phyloP scores from a whole-genome alignment of 1,139 yeast species.

The Trichomonascaceae sp. region DNA sequence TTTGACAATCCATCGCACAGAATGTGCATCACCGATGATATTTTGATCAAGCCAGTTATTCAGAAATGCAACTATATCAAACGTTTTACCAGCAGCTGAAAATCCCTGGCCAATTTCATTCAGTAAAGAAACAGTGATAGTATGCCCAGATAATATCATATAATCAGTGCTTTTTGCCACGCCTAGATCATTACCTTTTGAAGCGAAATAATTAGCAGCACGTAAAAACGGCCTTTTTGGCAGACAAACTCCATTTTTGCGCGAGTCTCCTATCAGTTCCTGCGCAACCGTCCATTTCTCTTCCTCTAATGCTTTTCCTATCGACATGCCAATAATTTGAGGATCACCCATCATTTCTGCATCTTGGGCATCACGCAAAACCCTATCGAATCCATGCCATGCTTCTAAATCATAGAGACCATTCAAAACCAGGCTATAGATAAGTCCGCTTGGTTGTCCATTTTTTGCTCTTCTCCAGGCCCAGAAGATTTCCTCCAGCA shows the following conservation, averaged over 20 bases:
- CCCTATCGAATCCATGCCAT: slow-evolving; percentile 10
- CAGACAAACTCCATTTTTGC: not conserved
- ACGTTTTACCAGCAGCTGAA: not conserved
- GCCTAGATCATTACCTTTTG: slow-evolving; percentile 9
- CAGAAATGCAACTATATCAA: slow-evolving; percentile 4
- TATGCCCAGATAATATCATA: slow-evolving; percentile 6
- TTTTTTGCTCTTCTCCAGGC: slow-evolving; percentile 15
- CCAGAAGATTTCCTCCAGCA: slow-evolving; percentile 17
- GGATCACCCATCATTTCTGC: slow-evolving; percentile 11
- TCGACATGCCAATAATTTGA: slow-evolving; percentile 15
- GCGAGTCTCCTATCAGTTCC: not conserved
- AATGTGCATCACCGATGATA: slow-evolving; percentile 5
- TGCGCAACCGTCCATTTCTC: slow-evolving; percentile 9
- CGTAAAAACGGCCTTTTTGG: slow-evolving; percentile 2
- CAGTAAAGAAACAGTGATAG: slow-evolving; percentile 2
- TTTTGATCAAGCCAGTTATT: slow-evolving; percentile 2
- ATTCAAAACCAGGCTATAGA: slow-evolving; percentile 13
- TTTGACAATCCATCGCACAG: slow-evolving; percentile 5
- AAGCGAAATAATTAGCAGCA: not conserved
- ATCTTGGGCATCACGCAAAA: slow-evolving; percentile 10
- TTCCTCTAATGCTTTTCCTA: slow-evolving; percentile 15
- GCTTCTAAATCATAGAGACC: slow-evolving; percentile 14
- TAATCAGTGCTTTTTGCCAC: slow-evolving; percentile 9
- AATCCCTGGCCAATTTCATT: slow-evolving; percentile 7
- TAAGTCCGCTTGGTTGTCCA: slow-evolving; percentile 7